A percentile compares a stretch with the other conserved stretches of the same genome.
phyloP scores from a whole-genome alignment of 139 green algal species.

The Microglena sp. region DNA sequence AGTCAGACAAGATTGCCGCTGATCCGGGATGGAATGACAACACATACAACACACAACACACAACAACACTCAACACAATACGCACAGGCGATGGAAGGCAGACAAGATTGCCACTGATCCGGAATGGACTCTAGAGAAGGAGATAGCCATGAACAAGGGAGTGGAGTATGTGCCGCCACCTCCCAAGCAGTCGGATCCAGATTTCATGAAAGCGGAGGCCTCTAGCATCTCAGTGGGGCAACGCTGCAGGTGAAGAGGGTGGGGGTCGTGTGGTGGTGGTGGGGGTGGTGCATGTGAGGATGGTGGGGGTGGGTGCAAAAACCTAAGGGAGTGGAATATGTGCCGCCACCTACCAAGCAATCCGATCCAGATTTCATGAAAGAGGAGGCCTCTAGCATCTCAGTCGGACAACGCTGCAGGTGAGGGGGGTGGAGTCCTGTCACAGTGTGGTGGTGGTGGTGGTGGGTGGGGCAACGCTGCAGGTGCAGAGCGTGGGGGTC shows the following conservation, averaged over 20 bases:
- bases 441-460: too few relatives aligned
- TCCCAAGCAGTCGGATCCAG: constrained; percentile 22
- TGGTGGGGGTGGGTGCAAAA: too few relatives aligned
- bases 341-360: constrained; percentile 16
- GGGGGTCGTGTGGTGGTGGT: too few relatives aligned
- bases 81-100: constrained; percentile 40
- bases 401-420: constrained; percentile 6
- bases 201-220: constrained; percentile 21
- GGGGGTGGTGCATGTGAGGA: too few relatives aligned
- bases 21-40: too few relatives aligned
- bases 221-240: constrained; percentile 4
- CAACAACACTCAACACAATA: too few relatives aligned
- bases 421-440: too few relatives aligned
- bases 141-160: constrained; percentile 54
- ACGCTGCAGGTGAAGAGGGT: constrained; percentile 8
- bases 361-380: constrained; percentile 27
- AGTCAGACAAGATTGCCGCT: too few relatives aligned
- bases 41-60: too few relatives aligned
- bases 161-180: constrained; percentile 28
- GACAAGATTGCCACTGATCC: constrained; percentile 73
- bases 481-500: too few relatives aligned
- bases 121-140: constrained; percentile 80
- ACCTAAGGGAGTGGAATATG: constrained; percentile 39
- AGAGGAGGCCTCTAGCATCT: constrained; percentile 10
- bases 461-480: too few relatives aligned